Base-by-base conservation (phyloP, 2,329 filamentous ascomycete genomes). In the Fusarium sp. region DNA sequence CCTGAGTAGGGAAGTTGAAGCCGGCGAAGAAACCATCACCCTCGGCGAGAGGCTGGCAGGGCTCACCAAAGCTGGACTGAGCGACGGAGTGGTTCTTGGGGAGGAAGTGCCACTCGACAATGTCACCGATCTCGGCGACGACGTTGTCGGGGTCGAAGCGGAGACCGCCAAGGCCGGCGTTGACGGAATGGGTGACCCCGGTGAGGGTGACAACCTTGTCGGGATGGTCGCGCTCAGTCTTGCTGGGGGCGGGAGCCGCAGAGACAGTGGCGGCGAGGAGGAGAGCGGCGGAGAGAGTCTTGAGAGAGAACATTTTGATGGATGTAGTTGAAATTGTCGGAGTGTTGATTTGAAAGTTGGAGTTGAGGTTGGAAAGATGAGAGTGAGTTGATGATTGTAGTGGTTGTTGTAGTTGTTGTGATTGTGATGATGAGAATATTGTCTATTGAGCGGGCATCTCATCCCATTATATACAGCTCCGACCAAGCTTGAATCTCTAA, bases 71-170 rank as follows among this genome's bases (percentile, higher is more conserved):
- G 77, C 77, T 82, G 41, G 84, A 84, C 78, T 86, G 81, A 2
- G 76, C 83, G 48, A 90, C 82, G 20, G 84, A 85, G 84, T 90
- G 88, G 81, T 87, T 88, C 67, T 74, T 78, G 10, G 88, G 85
- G 71, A 85, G 85, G 83, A 87, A 90, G 77, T 88, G 86, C 83
- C 86, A 91, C 81, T 90, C 87, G 67, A 91, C 79, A 5, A 87
- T 72, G 69, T 89, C 87, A 68, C 88, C 88, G 9, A 85, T 67
- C 13, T 82, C 79, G 20, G 88, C 89, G 4, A 83, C 84, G 45
- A 89, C 81, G 72, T 84, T 86, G 70, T 86, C 82, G 2, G 89
- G 89, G 58, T 85, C 83, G 80, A 90, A 91, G 58, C 77, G 79
- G 35, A 90, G 83, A 52, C 84, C 84, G 30, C 80, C 82, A 6